A percentile compares a stretch with the other conserved stretches of the same genome.
Conservation (phyloP, 345 rosid genomes). For the Boechera stricta region DNA sequence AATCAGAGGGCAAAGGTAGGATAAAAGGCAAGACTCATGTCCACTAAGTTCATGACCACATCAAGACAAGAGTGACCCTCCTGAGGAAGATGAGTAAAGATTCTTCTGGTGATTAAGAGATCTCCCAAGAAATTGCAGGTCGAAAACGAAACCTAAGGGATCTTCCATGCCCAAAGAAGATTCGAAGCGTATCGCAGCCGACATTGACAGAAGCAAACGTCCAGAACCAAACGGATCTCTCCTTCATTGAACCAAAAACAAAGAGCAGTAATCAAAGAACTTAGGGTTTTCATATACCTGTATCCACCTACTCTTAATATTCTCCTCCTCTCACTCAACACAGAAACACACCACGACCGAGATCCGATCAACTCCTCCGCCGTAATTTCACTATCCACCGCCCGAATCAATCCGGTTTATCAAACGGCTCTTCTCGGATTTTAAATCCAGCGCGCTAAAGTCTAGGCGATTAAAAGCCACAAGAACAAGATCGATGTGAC, state of each 20-base stretch:
- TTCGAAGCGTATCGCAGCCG: slow-evolving; percentile 6
- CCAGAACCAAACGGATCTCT: neutral
- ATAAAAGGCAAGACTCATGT: neutral
- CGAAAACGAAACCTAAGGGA: slow-evolving; percentile 23
- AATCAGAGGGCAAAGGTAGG: neutral
- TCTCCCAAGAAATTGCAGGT: neutral
- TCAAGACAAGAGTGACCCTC: neutral
- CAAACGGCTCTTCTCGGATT: slow-evolving; percentile 4
- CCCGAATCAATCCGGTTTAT: neutral
- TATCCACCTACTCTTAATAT: neutral
- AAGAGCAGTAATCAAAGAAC: slow-evolving; percentile 48
- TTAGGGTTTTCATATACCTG: slow-evolving; percentile 50
- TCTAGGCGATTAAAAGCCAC: neutral
- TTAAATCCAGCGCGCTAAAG: neutral
- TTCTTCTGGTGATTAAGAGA: neutral
- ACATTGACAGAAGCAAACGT: neutral
- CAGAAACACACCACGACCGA: neutral
- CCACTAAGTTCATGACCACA: slow-evolving; percentile 10
- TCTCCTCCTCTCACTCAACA: neutral
- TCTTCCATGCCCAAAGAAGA: slow-evolving; percentile 25
- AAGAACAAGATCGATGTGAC: neutral
- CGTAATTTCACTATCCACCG: slow-evolving; percentile 1
- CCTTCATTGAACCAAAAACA: slow-evolving; percentile 19
- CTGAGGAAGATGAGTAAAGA: neutral
- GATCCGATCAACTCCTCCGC: neutral